phyloP scores from a whole-genome alignment of 1,284 basidiomycete species.

The Thelephora terrestris region DNA sequence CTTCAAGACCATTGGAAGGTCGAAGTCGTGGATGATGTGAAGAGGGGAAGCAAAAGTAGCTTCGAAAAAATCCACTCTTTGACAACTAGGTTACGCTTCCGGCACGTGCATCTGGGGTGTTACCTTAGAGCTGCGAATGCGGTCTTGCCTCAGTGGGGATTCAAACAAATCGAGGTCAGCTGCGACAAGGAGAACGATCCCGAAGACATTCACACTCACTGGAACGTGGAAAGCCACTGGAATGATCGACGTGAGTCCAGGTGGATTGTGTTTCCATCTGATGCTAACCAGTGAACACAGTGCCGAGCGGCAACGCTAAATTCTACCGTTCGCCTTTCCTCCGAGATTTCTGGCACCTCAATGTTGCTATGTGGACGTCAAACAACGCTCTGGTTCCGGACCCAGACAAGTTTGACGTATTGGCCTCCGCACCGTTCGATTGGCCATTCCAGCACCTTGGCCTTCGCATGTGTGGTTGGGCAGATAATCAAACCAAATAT shows the following conservation, averaged over 20 bases:
- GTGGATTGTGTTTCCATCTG: neutral
- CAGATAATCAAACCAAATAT: constrained; percentile 80
- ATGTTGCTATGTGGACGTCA: constrained; percentile 99
- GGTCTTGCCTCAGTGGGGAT: constrained; percentile 94
- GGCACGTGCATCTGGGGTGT: constrained; percentile 71
- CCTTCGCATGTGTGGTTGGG: constrained; percentile 97
- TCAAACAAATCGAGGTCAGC: constrained; percentile 96
- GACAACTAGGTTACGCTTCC: constrained; percentile 83
- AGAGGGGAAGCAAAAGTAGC: constrained; percentile 48
- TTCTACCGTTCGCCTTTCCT: constrained; percentile 90
- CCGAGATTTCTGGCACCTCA: constrained; percentile 96
- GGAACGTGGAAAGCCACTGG: constrained; percentile 98
- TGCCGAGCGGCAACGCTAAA: constrained; percentile 75
- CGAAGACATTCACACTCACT: constrained; percentile 82
- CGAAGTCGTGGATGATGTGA: constrained; percentile 89
- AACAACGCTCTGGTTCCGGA: constrained; percentile 97
- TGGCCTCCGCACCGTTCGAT: constrained; percentile 86
- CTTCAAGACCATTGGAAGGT: constrained; percentile 87
- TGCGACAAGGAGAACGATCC: constrained; percentile 87
- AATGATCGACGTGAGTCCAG: constrained; percentile 73
- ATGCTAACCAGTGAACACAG: constrained; percentile 29
- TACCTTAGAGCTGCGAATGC: constrained; percentile 88
- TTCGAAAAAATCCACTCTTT: constrained; percentile 74
- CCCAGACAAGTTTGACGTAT: constrained; percentile 95
- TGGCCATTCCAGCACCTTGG: constrained; percentile 91